Conservation (phyloP, 1,284 basidiomycete species). For the Agaricales sp. region DNA sequence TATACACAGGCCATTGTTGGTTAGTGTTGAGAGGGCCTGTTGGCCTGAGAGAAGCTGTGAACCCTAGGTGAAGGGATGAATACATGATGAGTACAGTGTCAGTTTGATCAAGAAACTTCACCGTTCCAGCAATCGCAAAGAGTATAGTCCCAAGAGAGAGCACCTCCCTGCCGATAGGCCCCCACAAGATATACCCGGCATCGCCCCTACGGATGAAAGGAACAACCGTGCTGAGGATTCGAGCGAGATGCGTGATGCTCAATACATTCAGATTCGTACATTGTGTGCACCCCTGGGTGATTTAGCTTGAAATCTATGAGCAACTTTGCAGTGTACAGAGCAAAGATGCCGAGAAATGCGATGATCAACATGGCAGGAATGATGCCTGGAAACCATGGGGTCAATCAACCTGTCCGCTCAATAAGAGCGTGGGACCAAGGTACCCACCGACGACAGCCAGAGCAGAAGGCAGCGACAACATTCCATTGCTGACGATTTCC, state of each 20-base stretch:
- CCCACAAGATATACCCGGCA: slow-evolving; percentile 42
- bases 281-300: slow-evolving; percentile 43
- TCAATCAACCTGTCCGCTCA: not conserved
- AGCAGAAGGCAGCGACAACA: slow-evolving; percentile 43
- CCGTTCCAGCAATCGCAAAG: slow-evolving; percentile 37
- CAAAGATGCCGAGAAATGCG: slow-evolving; percentile 45
- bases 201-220: too few species aligned
- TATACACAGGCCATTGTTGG: slow-evolving; percentile 35
- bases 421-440: not conserved
- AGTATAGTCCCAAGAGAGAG: slow-evolving; percentile 37
- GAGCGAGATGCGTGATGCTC: too few species aligned
- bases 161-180: slow-evolving; percentile 36
- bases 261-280: slow-evolving; percentile 21
- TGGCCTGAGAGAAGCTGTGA: slow-evolving; percentile 39
- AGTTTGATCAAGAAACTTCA: slow-evolving; percentile 19
- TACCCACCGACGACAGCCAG: slow-evolving; percentile 39
- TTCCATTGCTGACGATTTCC: slow-evolving; percentile 49
- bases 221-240: too few species aligned
- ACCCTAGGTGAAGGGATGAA: slow-evolving; percentile 22
- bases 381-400: slow-evolving; percentile 26
- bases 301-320: slow-evolving; percentile 48
- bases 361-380: slow-evolving; percentile 42
- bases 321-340: slow-evolving; percentile 40
- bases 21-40: slow-evolving; percentile 36
- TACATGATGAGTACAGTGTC: not conserved